phyloP scores from a whole-genome alignment of 192 early-diverging fungal genomes.

The Kappamyces sp. region DNA sequence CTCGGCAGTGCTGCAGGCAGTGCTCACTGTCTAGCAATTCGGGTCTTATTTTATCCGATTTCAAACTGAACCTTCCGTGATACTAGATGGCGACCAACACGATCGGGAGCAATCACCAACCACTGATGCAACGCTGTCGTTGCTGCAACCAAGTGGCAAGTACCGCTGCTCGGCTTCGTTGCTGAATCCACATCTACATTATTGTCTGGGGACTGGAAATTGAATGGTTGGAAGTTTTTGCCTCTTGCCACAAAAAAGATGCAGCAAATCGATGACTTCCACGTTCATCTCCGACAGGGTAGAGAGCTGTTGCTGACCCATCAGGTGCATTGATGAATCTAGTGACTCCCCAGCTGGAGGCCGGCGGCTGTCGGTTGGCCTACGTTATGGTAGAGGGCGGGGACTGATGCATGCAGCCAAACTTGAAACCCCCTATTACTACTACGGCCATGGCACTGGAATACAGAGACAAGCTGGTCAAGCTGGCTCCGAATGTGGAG shows the following conservation, averaged over 20 bases:
- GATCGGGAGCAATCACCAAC: no score
- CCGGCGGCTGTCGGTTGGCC: conserved; percentile 77
- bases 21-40: no score
- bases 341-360: conserved; percentile 74
- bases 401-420: conserved; percentile 57
- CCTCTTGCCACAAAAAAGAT: background rate
- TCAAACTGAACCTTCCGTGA: no score
- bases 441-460: conserved; percentile 79
- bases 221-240: no score
- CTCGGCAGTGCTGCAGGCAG: no score
- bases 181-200: no score
- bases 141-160: no score
- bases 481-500: conserved; percentile 76
- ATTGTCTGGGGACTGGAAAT: no score
- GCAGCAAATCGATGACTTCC: conserved; percentile 66
- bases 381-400: conserved; percentile 77
- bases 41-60: no score
- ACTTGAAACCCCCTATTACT: conserved; percentile 84
- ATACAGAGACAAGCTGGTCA: conserved; percentile 74
- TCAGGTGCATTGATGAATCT: conserved; percentile 78
- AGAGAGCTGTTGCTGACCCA: background rate
- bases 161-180: no score
- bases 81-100: no score
- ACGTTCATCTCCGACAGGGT: conserved; percentile 83
- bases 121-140: no score